Evolutionary conservation across 2,329 filamentous ascomycete species (phyloP).

Genomic region (Pleurostoma richardsiae): DNA sequence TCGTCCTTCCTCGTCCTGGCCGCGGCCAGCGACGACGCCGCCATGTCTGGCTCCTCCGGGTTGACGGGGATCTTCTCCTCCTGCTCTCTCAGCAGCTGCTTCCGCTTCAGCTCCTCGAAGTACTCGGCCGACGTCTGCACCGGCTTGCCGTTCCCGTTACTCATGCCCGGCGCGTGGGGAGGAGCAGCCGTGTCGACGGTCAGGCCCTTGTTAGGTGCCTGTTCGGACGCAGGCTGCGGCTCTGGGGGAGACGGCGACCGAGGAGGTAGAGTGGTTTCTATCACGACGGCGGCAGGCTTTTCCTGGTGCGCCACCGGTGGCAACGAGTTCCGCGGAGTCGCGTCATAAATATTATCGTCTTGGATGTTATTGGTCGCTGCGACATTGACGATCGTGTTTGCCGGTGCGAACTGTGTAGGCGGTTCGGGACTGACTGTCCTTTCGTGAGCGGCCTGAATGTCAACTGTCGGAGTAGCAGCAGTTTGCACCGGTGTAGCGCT

Average conservation of each 20-base stretch:
- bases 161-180: neutral
- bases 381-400: conserved; percentile 8
- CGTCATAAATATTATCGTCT: conserved; percentile 25
- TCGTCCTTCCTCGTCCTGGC: conserved; percentile 28
- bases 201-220: neutral
- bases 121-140: conserved; percentile 22
- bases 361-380: conserved; percentile 12
- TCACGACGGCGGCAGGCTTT: neutral
- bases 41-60: conserved; percentile 18
- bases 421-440: conserved; percentile 15
- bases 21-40: conserved; percentile 8
- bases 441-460: conserved; percentile 10
- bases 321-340: conserved; percentile 20
- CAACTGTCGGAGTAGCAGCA: conserved; percentile 7
- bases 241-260: neutral
- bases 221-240: neutral
- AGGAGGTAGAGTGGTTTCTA: neutral
- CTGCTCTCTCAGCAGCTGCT: conserved; percentile 34
- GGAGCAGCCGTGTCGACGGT: neutral
- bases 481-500: neutral
- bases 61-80: conserved; percentile 50
- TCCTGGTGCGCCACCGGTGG: conserved; percentile 4
- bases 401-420: neutral
- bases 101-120: conserved; percentile 38
- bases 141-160: conserved; percentile 10